Evolutionary conservation across 352 stramenopile genomes (phyloP).

Genomic region (Globisporangium orthogonon): DNA sequence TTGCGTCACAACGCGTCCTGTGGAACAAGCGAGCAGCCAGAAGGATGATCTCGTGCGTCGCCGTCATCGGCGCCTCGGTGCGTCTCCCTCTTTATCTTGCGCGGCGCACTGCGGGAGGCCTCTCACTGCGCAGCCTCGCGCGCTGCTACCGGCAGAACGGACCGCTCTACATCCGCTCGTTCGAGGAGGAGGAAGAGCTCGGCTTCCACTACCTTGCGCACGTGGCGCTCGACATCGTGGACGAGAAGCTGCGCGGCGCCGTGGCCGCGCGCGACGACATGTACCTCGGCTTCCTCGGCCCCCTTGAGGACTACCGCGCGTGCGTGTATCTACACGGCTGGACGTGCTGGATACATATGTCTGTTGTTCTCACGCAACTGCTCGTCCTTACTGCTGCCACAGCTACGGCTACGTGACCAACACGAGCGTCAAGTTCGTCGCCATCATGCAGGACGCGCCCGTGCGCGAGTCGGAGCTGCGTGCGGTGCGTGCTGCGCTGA

Average conservation of each 20-base stretch:
- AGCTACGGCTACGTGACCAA: conserved; percentile 85
- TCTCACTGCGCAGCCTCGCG: too few species aligned
- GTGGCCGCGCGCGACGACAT: conserved; percentile 72
- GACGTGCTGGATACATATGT: neutral
- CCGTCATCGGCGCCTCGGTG: conserved; percentile 74
- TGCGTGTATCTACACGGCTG: conserved; percentile 14
- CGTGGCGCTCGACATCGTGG: conserved; percentile 79
- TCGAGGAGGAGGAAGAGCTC: conserved; percentile 80
- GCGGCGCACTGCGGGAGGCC: too few species aligned
- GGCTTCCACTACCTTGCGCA: conserved; percentile 86
- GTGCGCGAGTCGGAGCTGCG: conserved; percentile 75
- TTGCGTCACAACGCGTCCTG: neutral
- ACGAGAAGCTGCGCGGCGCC: conserved; percentile 62
- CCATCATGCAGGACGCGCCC: conserved; percentile 66
- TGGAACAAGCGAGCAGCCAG: neutral
- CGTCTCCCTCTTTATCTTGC: conserved; percentile 11
- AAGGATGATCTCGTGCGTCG: conserved; percentile 76
- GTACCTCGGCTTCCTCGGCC: conserved; percentile 80
- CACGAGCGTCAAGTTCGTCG: conserved; percentile 80
- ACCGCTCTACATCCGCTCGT: conserved; percentile 77
- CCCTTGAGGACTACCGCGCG: conserved; percentile 83
- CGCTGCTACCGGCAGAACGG: conserved; percentile 38
- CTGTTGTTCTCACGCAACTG: too few species aligned
- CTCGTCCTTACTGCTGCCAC: neutral
- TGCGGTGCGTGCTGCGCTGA: conserved; percentile 26